These are phyloP conservation scores for Limtongozyma cylindracea DNA, from an alignment of 805 yeast species.

Conservation along the genomic window DNA sequence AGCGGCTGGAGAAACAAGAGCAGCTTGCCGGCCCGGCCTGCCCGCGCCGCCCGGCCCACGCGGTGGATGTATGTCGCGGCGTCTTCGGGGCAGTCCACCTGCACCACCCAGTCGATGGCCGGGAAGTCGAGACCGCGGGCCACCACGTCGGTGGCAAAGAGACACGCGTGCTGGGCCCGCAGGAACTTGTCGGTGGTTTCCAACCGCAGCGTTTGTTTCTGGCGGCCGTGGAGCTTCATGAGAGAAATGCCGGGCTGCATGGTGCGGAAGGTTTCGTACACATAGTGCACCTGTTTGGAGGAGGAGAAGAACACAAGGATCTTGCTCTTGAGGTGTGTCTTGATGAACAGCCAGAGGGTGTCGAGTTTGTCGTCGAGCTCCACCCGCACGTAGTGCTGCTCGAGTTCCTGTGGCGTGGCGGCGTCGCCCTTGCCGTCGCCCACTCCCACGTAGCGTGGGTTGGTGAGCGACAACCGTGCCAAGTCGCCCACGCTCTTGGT, in stretches of 20 bases:
- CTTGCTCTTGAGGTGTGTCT: conserved; percentile 58
- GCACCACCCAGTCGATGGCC: conserved; percentile 86
- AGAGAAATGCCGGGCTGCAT: conserved; percentile 83
- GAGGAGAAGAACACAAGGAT: conserved; percentile 69
- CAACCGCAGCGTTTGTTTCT: conserved; percentile 69
- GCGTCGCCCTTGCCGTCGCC: conserved; percentile 20
- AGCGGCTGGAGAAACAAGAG: conserved; percentile 61
- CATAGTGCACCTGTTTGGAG: conserved; percentile 76
- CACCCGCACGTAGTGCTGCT: conserved; percentile 57
- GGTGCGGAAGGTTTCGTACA: conserved; percentile 66
- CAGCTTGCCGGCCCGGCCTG: conserved; percentile 66
- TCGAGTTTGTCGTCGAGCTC: conserved; percentile 66
- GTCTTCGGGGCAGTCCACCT: conserved; percentile 81
- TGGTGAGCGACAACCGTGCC: conserved; percentile 50
- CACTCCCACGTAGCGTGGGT: conserved; percentile 23
- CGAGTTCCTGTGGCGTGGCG: conserved; percentile 63
- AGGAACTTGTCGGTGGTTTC: conserved; percentile 65
- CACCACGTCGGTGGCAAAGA: conserved; percentile 77
- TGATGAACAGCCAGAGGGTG: conserved; percentile 63
- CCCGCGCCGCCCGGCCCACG: conserved; percentile 77
- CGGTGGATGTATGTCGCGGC: conserved; percentile 74
- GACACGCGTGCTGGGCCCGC: conserved; percentile 53
- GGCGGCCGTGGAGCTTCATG: conserved; percentile 70
- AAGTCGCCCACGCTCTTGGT: conserved; percentile 61
- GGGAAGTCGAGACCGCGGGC: conserved; percentile 89